Evolutionary conservation across 2,329 filamentous ascomycete genomes (phyloP), one percentile per base, ranked within the genome.

Genomic region (Basipetospora chlamydospora): DNA sequence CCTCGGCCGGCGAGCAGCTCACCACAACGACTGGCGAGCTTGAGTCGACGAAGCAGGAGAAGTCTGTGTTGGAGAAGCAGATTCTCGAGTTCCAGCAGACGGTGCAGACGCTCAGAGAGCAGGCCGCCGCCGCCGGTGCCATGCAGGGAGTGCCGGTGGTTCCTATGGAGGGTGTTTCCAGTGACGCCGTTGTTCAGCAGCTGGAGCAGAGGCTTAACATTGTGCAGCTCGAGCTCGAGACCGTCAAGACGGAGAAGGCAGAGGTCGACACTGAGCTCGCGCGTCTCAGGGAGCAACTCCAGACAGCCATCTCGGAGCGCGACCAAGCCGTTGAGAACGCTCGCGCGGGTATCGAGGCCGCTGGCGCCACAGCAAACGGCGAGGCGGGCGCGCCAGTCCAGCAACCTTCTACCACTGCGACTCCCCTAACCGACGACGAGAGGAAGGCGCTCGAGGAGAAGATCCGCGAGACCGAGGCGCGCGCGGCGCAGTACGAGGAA

Each of bases 231-330:
- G 73, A 87, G 45, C 67, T 90, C 8, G 74, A 77, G 29, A 64
- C 64, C 2, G 67, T 78, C 37, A 76, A 61, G 6, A 63, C 73
- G 8, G 77, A 90, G 51, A 86, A 83, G 54, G 65, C 75, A 13
- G 63, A 64, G 2, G 63, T 83, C n/a, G 73, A 84, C 44, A 60
- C 72, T 39, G 74, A 80, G 42, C 62, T 81, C 2, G 60, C 65
- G 31, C 54, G 51, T 17, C 52, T 77, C 2, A 67, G 61, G 21
- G 44, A 53, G 6, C 77, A 86, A 47, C 60, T 93, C 10, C 66
- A 77, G 35, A 59, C 63, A 8, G 70, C 69, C 1, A 68, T 74
- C 38, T 60, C 67, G 5, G 75, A 85, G 46, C 65, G 80, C 30
- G 80, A 85, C 38, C 63, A 72, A 42, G 70, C 73, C 8, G 53